Evolutionary conservation across 2,329 filamentous ascomycete genomes (phyloP), one percentile per base, ranked within the genome.

Genomic region (Botryosphaeria dothidea): DNA sequence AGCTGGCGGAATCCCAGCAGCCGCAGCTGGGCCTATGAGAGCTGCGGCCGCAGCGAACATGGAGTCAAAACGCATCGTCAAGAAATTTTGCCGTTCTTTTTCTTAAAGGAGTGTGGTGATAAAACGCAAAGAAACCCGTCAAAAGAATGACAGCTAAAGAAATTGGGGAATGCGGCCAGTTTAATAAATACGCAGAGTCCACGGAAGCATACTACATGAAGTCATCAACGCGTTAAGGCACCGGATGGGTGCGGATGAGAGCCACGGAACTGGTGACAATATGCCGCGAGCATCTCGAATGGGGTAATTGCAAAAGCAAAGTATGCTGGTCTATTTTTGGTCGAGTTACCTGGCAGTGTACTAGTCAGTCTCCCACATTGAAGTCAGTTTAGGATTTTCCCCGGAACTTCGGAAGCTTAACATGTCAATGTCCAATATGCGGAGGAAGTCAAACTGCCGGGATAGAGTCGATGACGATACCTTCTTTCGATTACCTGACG

Each of bases 301-400:
- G 31, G 9, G 17, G 36, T 6, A 17, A 6, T n/a, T 27, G 21
- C 23, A 27, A 23, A 27, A 43, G 23, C 23, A 41, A 27, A 45
- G 23, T 9, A 19, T 45, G 23, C 54, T 31, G 13, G 23, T 4
- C n/a, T 41, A 58, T 25, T 58, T 45, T 58, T 58, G 38, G 38
- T 6, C 17, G 23, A 8, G 25, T 17, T 58, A 19, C 9, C 25
- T 15, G 36, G 4, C 38, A 36, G 25, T 45, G 25, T 45, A 29
- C 25, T 45, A 58, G 54, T 58, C 54, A 58, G 54, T 29, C 15
- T 11, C 23, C 8, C 17, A 29, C 8, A 8, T 17, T 31, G 54
- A 43, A 58, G 54, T 58, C 54, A 58, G 36, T 58, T 58, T 58
- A 58, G 41, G 54, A 36, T 58, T 58, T 29, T 15, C 9, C 11